phyloP scores from a whole-genome alignment of 345 rosid species.

The Bruguiera sexangula region DNA sequence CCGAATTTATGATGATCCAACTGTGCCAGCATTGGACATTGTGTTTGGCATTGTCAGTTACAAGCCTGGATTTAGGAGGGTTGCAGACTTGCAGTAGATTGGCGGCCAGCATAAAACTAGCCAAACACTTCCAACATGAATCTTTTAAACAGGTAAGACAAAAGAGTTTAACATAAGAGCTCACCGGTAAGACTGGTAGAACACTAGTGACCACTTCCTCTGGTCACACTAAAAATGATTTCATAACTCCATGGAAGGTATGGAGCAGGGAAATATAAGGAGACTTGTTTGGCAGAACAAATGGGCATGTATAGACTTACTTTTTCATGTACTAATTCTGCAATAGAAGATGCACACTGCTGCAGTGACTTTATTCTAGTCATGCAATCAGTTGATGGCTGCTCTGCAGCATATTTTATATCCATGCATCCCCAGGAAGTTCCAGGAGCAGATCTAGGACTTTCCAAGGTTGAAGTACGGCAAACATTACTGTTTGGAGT shows the following conservation, averaged over 20 bases:
- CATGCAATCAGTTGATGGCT: conserved; percentile 62
- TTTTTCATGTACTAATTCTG: conserved; percentile 66
- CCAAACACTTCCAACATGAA: no score
- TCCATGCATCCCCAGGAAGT: conserved; percentile 80
- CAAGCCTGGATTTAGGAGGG: no score
- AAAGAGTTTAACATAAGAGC: no score
- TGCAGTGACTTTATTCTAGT: conserved; percentile 76
- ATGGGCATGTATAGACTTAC: conserved; percentile 28
- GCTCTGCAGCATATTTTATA: conserved; percentile 63
- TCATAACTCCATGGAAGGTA: not conserved
- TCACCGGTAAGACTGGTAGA: no score
- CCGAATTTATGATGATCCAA: no score
- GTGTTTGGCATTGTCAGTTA: no score
- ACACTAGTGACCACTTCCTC: no score
- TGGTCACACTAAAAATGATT: no score
- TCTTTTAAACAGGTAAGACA: no score
- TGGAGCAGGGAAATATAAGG: not conserved
- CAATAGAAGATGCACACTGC: conserved; percentile 65
- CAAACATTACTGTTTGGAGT: conserved; percentile 32
- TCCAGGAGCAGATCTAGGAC: conserved; percentile 63
- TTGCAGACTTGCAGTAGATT: no score
- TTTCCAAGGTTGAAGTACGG: conserved; percentile 56
- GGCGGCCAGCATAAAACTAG: no score
- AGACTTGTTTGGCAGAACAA: conserved; percentile 2
- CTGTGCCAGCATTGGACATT: no score